These are phyloP conservation scores for Verbena officinalis DNA, from an alignment of 257 asterid species.

Conservation along the genomic window DNA sequence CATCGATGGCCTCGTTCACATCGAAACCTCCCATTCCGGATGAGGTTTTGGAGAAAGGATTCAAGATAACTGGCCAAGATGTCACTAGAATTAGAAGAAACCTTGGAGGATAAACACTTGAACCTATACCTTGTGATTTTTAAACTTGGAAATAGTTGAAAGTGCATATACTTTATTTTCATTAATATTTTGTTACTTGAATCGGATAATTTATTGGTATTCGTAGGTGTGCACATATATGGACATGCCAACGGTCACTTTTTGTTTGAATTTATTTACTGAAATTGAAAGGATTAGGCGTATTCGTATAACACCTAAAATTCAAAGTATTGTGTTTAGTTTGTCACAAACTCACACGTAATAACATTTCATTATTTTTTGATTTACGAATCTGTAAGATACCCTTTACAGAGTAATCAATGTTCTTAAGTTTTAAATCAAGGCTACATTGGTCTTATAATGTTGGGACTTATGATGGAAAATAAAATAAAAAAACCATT, in stretches of 20 bases:
- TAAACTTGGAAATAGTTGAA: background rate
- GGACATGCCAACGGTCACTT: slow-evolving; percentile 32
- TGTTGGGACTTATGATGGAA: too few species aligned
- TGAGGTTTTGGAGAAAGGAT: slow-evolving; percentile 45
- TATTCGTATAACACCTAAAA: too few species aligned
- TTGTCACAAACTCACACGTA: too few species aligned
- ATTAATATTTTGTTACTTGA: background rate
- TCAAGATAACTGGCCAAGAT: slow-evolving; percentile 45
- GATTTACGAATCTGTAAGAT: too few species aligned
- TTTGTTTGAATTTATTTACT: slow-evolving; percentile 23
- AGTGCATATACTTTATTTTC: background rate
- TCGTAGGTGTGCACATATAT: background rate
- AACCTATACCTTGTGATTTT: background rate
- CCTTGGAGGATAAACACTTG: slow-evolving; percentile 44
- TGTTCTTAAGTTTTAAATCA: too few species aligned
- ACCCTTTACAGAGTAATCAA: too few species aligned
- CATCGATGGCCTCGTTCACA: slow-evolving; percentile 36
- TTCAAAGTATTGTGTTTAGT: too few species aligned
- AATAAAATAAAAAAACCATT: too few species aligned
- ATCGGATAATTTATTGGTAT: background rate
- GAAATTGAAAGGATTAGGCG: too few species aligned
- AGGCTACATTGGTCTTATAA: too few species aligned
- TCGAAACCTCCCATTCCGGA: slow-evolving; percentile 38
- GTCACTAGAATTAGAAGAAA: slow-evolving; percentile 43
- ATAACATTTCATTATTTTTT: too few species aligned